Percentiles rank a stretch among this genome's conserved stretches.
Conservation (phyloP, 257 asterid species). For the Solanum dulcamara region DNA sequence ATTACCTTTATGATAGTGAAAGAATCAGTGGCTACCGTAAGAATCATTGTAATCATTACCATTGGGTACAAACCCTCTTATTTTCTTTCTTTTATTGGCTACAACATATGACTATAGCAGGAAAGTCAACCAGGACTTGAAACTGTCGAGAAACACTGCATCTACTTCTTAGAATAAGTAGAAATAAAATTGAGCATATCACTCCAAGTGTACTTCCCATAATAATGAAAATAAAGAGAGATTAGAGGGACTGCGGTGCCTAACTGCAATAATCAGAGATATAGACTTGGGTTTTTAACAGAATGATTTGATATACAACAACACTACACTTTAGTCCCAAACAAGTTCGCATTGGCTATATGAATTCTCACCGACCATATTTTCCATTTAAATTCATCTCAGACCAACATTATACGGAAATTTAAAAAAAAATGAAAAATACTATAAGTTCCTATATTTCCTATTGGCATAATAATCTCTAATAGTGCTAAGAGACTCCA, state of each 20-base stretch:
- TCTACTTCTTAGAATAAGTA: neutral
- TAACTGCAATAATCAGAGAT: neutral
- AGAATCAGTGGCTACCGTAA: neutral
- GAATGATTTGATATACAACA: neutral
- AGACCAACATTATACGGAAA: neutral
- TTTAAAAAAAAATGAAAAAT: neutral
- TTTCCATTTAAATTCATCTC: neutral
- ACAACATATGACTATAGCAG: neutral
- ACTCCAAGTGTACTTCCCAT: neutral
- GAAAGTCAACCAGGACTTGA: neutral
- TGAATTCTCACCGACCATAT: neutral
- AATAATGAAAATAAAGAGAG: neutral
- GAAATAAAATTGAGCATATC: neutral
- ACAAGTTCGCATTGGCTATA: neutral
- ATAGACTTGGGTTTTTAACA: neutral
- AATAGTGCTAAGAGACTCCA: neutral
- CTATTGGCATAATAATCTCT: neutral
- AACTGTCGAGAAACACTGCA: neutral
- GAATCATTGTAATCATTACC: neutral
- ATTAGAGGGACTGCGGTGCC: neutral
- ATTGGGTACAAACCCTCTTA: neutral
- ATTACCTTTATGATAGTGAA: neutral
- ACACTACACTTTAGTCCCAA: neutral
- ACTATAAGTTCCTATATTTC: neutral
- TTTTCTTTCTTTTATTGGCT: neutral